Conservation (phyloP, 345 rosid species). For the Eucalyptus caleyi region DNA sequence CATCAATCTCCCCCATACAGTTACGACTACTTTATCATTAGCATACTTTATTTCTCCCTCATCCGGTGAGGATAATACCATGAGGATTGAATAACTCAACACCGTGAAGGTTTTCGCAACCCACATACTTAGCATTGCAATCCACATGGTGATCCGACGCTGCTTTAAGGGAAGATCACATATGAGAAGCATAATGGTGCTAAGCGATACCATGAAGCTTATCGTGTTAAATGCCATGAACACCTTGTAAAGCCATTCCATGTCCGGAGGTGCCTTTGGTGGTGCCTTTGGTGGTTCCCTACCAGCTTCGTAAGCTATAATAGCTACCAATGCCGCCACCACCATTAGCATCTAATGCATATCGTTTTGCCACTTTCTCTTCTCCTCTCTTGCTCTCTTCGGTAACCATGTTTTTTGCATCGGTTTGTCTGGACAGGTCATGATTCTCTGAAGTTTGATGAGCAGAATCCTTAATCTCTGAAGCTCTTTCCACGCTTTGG, state of each 20-base stretch:
- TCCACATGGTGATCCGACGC: neutral
- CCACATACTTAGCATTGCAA: neutral
- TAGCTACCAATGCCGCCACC: neutral
- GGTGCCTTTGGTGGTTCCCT: neutral
- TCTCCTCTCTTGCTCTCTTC: neutral
- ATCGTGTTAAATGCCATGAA: neutral
- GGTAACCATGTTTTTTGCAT: neutral
- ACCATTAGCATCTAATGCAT: neutral
- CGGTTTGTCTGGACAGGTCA: neutral
- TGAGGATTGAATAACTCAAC: neutral
- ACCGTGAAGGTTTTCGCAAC: neutral
- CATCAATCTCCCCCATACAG: neutral
- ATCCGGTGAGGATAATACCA: too few relatives aligned
- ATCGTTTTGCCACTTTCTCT: neutral
- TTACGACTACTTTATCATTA: neutral
- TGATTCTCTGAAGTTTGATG: neutral
- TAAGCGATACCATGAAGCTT: neutral
- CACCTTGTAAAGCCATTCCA: neutral
- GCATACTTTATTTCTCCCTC: too few relatives aligned
- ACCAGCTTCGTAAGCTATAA: neutral
- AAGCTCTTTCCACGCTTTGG: neutral
- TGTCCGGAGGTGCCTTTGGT: neutral
- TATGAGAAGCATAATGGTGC: neutral
- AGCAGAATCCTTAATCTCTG: neutral
- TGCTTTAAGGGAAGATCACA: neutral